Evolutionary conservation across 2,329 filamentous ascomycete genomes (phyloP).

Genomic region (Hypoxylon sp.): DNA sequence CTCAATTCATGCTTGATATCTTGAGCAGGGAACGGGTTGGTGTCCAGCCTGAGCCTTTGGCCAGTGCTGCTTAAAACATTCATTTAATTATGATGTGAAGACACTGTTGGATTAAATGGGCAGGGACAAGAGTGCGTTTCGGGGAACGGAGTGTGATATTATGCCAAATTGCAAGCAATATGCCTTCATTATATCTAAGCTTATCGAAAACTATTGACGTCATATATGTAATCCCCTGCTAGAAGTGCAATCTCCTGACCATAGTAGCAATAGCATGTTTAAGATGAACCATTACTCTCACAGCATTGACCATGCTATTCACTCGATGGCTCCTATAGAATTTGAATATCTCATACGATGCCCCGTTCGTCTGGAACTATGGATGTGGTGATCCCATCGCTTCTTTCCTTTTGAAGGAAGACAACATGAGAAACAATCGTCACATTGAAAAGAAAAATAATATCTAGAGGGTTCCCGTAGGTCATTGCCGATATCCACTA

Average conservation of each 20-base stretch:
- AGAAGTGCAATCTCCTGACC: neutral
- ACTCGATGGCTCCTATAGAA: neutral
- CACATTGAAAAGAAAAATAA: neutral
- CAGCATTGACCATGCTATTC: neutral
- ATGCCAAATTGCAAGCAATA: conserved; percentile 17
- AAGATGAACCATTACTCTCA: neutral
- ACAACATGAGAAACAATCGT: conserved; percentile 3
- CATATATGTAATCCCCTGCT: neutral
- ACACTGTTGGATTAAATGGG: conserved; percentile 3
- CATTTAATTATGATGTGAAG: conserved; percentile 2
- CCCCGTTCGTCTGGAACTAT: conserved; percentile 4
- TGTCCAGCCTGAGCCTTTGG: conserved; percentile 78
- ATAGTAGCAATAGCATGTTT: neutral
- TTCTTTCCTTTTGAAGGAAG: neutral
- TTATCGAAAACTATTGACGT: conserved; percentile 1
- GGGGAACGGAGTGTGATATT: conserved; percentile 1
- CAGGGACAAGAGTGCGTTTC: neutral
- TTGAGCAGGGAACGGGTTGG: conserved; percentile 95
- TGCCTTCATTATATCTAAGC: conserved; percentile 13
- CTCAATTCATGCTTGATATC: conserved; percentile 89
- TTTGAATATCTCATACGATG: neutral
- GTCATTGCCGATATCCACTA: neutral
- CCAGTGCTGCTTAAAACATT: conserved; percentile 59
- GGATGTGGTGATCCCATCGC: conserved; percentile 6
- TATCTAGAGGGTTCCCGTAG: neutral